Conservation (phyloP, 805 yeast species). For the Tetrapisispora namnaoensis region DNA sequence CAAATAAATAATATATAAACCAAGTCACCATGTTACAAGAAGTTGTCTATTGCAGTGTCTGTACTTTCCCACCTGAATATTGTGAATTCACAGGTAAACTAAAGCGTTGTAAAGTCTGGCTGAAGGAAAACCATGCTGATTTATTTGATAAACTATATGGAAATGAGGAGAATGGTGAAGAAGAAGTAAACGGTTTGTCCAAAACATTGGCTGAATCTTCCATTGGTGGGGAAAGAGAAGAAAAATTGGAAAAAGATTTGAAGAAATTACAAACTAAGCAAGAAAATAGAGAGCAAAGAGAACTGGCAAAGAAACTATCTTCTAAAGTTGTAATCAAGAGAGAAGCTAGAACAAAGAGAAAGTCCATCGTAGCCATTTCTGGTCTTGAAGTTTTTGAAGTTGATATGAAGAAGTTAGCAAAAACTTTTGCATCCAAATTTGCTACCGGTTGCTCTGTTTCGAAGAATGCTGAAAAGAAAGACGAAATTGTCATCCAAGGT, state of each 20-base stretch:
- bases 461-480: constrained; percentile 83
- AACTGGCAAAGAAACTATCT: constrained; percentile 64
- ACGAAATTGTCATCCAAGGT: constrained; percentile 87
- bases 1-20: too few relatives aligned
- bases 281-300: constrained; percentile 77
- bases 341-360: constrained; percentile 82
- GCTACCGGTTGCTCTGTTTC: constrained; percentile 94
- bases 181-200: constrained; percentile 30
- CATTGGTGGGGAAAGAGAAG: constrained; percentile 67
- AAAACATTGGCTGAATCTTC: constrained; percentile 41
- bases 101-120: constrained; percentile 79
- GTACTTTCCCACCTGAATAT: constrained; percentile 80
- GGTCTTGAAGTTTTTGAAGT: constrained; percentile 84
- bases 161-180: constrained; percentile 33
- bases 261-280: constrained; percentile 80
- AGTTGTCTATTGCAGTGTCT: constrained; percentile 65
- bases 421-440: constrained; percentile 85
- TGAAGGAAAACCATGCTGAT: constrained; percentile 47
- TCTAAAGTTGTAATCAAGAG: constrained; percentile 76
- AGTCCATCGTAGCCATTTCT: constrained; percentile 74
- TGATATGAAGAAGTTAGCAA: constrained; percentile 83
- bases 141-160: constrained; percentile 50
- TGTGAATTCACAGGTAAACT: constrained; percentile 84
- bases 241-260: constrained; percentile 69
- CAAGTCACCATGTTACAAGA: constrained; percentile 7